Base-by-base conservation (phyloP, 495 filamentous ascomycete genomes). In the Talaromyces ruber region DNA sequence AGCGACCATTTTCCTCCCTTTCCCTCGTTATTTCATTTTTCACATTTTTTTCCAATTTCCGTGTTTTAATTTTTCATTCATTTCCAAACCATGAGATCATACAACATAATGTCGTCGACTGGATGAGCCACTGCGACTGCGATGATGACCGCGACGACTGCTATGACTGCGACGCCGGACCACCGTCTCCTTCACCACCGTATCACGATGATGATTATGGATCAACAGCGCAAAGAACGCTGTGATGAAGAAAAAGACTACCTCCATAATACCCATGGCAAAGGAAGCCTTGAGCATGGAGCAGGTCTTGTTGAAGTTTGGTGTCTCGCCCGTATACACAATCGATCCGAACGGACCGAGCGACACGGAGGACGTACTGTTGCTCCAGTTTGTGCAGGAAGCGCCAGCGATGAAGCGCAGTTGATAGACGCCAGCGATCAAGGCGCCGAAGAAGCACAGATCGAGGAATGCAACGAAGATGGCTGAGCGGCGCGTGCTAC, bases 251-350 rank as follows among this genome's bases (percentile, higher is more conserved):
- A 96, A 97, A 73, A 93, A 90, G 30, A 95, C 74, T 58, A 76
- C 76, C 67, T 94, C 91, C 85, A 96, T 93, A 67, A 97, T 96
- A 1, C 84, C 92, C 62, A 97, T 82, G 2, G 90, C 92, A 64
- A 89, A 97, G 64, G 76, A 80, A 1, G 92, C 86, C 83, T 97
- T 96, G 59, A 93, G 82, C 91, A 97, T 93, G 18, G 84, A 82
- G 72, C 92, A 97, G 3, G 80, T 81, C 81, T 93, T 93, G 69
- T 92, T 82, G 24, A 85, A 66, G 12, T 78, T 68, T 3, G 85
- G 59, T 24, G 79, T 62, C 5, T 79, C 69, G 56, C 78, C 78
- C 1, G 71, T 69, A 21, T 71, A 76, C 30, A 39, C 51, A 4
- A 71, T 73, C 59, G 69, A 72, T 29, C 88, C 85, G 51, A 90